Percentiles rank a stretch among this genome's conserved stretches.
phyloP scores from a whole-genome alignment of 2,329 filamentous ascomycete species.

The Orbilia ellipsospora region DNA sequence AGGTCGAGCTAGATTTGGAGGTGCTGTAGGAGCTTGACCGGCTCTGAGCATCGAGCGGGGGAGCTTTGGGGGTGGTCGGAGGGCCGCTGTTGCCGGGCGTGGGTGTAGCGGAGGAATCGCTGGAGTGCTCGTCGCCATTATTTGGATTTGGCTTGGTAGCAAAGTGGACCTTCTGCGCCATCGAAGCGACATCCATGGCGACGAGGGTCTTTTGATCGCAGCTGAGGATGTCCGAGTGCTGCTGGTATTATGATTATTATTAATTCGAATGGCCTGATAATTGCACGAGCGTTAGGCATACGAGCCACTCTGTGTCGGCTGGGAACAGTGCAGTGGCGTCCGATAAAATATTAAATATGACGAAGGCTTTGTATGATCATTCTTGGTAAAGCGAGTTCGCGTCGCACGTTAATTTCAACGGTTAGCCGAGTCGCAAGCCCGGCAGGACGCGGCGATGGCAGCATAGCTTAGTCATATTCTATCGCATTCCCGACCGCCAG shows the following conservation, averaged over 20 bases:
- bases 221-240: too few species aligned
- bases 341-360: too few species aligned
- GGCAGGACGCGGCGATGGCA: too few species aligned
- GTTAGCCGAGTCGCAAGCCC: too few species aligned
- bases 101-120: slow-evolving; percentile 37
- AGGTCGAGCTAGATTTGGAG: slow-evolving; percentile 35
- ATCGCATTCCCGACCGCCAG: too few species aligned
- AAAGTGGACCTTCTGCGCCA: slow-evolving; percentile 47
- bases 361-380: too few species aligned
- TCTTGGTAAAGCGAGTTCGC: too few species aligned
- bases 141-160: slow-evolving; percentile 25
- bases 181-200: slow-evolving; percentile 46
- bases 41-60: slow-evolving; percentile 38
- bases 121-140: slow-evolving; percentile 48
- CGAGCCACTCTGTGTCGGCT: slow-evolving; percentile 30
- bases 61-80: slow-evolving; percentile 13
- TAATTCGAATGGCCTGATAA: slow-evolving; percentile 43
- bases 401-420: too few species aligned
- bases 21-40: slow-evolving; percentile 45
- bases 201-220: slow-evolving; percentile 5
- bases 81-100: slow-evolving; percentile 13
- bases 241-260: too few species aligned
- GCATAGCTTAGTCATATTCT: too few species aligned
- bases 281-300: neutral
- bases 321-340: neutral